phyloP scores from a whole-genome alignment of 371 early-diverging fungal species.

The Umbelopsis sp. region DNA sequence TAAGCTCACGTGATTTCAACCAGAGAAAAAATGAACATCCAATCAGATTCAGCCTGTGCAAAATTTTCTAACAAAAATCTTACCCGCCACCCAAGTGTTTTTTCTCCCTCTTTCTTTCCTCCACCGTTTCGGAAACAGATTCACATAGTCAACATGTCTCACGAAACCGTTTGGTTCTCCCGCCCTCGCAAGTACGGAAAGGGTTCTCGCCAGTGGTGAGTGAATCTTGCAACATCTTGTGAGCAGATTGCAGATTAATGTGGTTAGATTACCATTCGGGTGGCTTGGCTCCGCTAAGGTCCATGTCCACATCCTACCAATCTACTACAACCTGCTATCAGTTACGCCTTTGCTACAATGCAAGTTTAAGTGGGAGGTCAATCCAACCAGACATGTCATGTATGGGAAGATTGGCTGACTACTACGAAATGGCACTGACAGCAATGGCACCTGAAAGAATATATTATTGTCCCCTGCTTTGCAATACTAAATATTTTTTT shows the following conservation, averaged over 20 bases:
- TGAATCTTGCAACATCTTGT: slow-evolving; percentile 17
- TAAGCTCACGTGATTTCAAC: neutral
- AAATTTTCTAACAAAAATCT: slow-evolving; percentile 19
- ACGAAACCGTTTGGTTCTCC: slow-evolving; percentile 92
- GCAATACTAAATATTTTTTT: neutral
- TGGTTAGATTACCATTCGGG: neutral
- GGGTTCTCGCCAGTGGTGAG: slow-evolving; percentile 95
- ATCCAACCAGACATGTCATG: neutral
- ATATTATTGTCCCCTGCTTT: neutral
- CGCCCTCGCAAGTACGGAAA: slow-evolving; percentile 95
- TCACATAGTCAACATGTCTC: slow-evolving; percentile 76
- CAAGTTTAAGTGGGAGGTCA: neutral
- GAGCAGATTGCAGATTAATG: neutral
- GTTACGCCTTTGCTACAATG: neutral
- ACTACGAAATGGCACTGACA: neutral
- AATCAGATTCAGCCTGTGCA: slow-evolving; percentile 13
- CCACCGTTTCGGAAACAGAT: slow-evolving; percentile 18
- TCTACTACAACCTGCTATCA: neutral
- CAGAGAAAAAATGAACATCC: neutral
- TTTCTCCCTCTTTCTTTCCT: slow-evolving; percentile 18
- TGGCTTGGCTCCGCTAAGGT: neutral
- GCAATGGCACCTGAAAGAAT: neutral
- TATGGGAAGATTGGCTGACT: neutral
- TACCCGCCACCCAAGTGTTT: slow-evolving; percentile 15
- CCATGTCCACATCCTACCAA: neutral